Conservation (phyloP, 2,329 filamentous ascomycete species). For the Colletotrichum sp. region DNA sequence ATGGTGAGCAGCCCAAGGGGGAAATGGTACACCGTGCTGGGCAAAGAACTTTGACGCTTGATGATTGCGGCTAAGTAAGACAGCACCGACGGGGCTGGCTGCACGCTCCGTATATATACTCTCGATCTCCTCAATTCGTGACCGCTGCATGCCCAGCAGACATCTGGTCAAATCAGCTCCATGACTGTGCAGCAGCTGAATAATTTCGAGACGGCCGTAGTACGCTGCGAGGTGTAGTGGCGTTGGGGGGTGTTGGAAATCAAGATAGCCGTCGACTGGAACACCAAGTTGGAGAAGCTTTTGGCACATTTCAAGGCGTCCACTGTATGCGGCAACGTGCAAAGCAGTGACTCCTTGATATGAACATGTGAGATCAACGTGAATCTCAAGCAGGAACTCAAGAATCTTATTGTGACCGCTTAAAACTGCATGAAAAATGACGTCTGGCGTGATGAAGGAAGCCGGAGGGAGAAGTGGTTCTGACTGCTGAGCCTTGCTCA, state of each 20-base stretch:
- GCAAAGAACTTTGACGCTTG: background rate
- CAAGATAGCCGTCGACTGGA: background rate
- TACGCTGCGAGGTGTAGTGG: background rate
- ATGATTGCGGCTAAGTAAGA: no score
- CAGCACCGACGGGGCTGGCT: no score
- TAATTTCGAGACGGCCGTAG: fast-evolving
- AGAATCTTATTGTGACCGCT: no score
- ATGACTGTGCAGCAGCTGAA: background rate
- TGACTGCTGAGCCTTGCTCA: no score
- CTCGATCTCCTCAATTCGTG: no score
- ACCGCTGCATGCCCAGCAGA: no score
- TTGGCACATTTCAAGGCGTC: background rate
- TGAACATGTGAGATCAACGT: no score
- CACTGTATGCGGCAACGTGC: background rate
- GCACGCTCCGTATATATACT: no score
- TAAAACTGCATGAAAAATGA: no score
- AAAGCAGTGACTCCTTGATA: background rate
- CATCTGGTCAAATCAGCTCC: background rate
- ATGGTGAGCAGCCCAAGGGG: background rate
- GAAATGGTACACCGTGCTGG: background rate
- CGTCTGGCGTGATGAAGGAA: no score
- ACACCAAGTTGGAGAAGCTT: background rate
- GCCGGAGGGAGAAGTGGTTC: no score
- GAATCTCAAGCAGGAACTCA: no score
- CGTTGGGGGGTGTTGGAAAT: background rate